Evolutionary conservation across 768 basidiomycete genomes (phyloP).

Genomic region (Auriscalpium vulgare): DNA sequence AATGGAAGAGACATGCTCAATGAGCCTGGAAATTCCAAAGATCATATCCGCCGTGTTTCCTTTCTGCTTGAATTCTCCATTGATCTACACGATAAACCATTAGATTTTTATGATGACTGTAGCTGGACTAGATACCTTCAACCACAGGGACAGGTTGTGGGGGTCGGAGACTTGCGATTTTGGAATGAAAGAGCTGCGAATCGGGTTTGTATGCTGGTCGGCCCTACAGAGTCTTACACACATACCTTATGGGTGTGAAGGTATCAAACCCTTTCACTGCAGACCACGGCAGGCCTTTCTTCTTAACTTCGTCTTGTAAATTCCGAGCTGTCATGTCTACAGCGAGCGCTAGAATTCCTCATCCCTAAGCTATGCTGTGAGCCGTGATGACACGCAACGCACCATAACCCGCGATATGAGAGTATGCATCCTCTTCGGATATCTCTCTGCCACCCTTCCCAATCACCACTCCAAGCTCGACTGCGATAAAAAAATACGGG

Average conservation of each 20-base stretch:
- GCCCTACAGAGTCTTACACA: conserved; percentile 1
- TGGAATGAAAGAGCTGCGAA: conserved; percentile 67
- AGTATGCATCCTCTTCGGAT: conserved; percentile 56
- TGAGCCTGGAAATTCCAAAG: conserved; percentile 79
- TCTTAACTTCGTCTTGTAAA: conserved; percentile 88
- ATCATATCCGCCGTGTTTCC: conserved; percentile 88
- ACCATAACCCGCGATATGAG: conserved; percentile 92
- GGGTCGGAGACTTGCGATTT: conserved; percentile 62
- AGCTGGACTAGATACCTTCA: conserved; percentile 44
- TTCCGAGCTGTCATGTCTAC: conserved; percentile 97
- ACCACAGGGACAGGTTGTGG: conserved; percentile 64
- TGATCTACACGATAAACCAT: conserved; percentile 46
- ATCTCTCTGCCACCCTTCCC: conserved; percentile 85
- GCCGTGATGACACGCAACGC: conserved; percentile 13
- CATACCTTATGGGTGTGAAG: conserved; percentile 84
- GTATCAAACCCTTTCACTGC: conserved; percentile 96
- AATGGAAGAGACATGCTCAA: conserved; percentile 89
- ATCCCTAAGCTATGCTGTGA: neutral
- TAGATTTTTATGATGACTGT: neutral
- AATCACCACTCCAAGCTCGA: conserved; percentile 96
- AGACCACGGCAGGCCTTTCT: conserved; percentile 94
- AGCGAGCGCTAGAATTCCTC: conserved; percentile 56
- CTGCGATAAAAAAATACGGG: conserved; percentile 29
- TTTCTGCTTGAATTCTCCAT: conserved; percentile 75
- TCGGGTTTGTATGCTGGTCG: neutral